These are phyloP conservation scores for Serendipita sp. DNA, from an alignment of 768 basidiomycete species.

Conservation along the genomic window DNA sequence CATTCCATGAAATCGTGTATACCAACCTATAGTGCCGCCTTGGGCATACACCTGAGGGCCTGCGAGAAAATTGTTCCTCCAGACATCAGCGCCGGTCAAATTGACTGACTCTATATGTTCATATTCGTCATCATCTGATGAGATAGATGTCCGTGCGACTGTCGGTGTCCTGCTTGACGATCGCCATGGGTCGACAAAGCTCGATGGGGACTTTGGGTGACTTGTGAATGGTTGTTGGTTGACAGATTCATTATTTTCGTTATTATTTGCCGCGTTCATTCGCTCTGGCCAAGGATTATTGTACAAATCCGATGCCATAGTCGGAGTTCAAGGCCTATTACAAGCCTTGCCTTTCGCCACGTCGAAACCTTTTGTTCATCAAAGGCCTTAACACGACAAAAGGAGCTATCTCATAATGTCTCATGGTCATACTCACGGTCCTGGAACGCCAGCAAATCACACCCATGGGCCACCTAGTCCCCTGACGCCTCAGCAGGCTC, in stretches of 20 bases:
- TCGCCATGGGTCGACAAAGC: background rate
- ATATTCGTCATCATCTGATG: background rate
- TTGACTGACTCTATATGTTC: background rate
- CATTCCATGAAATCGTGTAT: background rate
- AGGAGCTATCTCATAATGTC: constrained; percentile 29
- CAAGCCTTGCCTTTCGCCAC: background rate
- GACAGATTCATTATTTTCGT: background rate
- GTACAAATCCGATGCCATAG: constrained; percentile 1
- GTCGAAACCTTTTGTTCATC: background rate
- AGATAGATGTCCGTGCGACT: background rate
- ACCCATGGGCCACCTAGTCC: constrained; percentile 27
- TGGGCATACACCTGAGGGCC: background rate
- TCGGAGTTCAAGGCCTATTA: background rate
- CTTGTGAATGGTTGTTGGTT: background rate
- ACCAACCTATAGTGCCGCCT: background rate
- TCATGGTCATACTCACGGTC: constrained; percentile 47
- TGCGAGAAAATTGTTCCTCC: too few species aligned
- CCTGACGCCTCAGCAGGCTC: constrained; percentile 9
- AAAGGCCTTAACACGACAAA: background rate
- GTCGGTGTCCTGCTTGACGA: background rate
- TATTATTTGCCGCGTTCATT: background rate
- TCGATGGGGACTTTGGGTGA: background rate
- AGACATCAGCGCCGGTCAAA: background rate
- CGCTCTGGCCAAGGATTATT: constrained; percentile 2
- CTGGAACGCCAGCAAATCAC: constrained; percentile 35